Conservation (phyloP, 805 yeast species). For the Monosporozyma aerobia region DNA sequence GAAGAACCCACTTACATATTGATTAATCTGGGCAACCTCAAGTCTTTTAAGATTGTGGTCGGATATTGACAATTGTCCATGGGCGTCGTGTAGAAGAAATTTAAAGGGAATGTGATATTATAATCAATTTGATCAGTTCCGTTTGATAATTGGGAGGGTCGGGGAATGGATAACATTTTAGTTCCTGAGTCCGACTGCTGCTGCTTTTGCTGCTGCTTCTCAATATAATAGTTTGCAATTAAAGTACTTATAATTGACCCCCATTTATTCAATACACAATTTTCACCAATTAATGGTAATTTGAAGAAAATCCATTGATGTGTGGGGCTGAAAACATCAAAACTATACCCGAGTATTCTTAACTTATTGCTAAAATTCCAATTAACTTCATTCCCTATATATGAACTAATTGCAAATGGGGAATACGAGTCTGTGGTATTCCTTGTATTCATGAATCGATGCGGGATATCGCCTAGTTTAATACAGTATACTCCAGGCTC, state of each 20-base stretch:
- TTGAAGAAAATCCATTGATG: slow-evolving; percentile 15
- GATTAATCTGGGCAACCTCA: background rate
- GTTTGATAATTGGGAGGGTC: background rate
- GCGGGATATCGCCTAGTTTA: slow-evolving; percentile 12
- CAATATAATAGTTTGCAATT: background rate
- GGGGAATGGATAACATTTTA: background rate
- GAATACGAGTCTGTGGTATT: slow-evolving; percentile 7
- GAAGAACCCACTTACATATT: background rate
- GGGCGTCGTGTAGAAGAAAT: background rate
- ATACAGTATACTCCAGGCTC: slow-evolving; percentile 17
- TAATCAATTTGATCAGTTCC: background rate
- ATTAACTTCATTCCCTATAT: slow-evolving; percentile 15
- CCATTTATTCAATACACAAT: slow-evolving; percentile 10
- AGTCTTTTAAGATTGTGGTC: background rate
- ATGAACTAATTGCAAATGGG: slow-evolving; percentile 17
- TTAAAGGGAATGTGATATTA: background rate
- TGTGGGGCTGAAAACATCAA: slow-evolving; percentile 6
- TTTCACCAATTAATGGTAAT: slow-evolving; percentile 4
- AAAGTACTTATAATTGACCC: background rate
- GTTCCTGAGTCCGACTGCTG: background rate
- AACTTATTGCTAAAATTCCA: slow-evolving; percentile 23
- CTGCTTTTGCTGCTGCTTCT: background rate
- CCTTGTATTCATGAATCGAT: slow-evolving; percentile 5
- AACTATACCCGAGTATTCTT: slow-evolving; percentile 19
- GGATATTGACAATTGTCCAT: background rate